Evolutionary conservation across 23 red algal species (phyloP), one percentile per base, ranked within the genome.

Genomic region (Gracilaria gracilis): DNA sequence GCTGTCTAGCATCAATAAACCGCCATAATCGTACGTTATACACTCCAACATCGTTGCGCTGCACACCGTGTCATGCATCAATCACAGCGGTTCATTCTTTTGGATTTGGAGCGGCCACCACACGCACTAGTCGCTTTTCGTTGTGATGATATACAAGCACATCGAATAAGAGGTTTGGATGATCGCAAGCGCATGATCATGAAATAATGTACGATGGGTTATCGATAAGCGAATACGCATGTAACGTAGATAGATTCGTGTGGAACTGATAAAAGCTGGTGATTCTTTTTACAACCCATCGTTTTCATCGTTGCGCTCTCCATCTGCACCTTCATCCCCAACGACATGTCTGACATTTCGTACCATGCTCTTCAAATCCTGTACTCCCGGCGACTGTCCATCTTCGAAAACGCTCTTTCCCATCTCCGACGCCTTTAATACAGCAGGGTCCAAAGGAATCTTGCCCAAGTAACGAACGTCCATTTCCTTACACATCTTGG

Each of bases 391-490:
- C 54, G 81, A 81, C 32, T 24, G 27, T 9, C 2, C 31, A 15
- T 74, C 77, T 55, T 81, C 80, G 57, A 97, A 97, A 11, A 83
- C 72, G 66, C 66, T 80, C 32, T 79, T 38, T 15, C 96, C 96
- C 31, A 65, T 25, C 61, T 98, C 96, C 32, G 87, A 81, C 19
- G 92, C 92, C 66, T 67, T 69, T 12, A 80, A 81, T 48, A 99
- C 80, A 36, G 61, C 66, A 36, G 84, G 91, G 81, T 99, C 97
- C 72, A 99, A 70, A 12, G 97, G 97, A n/a, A 99, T 90, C 59
- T 79, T 88, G 0, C 97, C 97, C 50, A 99, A 67, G 61, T 94
- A 89, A n/a, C 59, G 85, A 19, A 99, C 86, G 44, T 74, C 50
- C 66, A 82, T 74, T 44, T 96, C 27, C 50, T 73, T 28, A 66